Evolutionary conservation across 2,329 filamentous ascomycete genomes (phyloP), one percentile per base, ranked within the genome.

Genomic region (Nemania diffusa): DNA sequence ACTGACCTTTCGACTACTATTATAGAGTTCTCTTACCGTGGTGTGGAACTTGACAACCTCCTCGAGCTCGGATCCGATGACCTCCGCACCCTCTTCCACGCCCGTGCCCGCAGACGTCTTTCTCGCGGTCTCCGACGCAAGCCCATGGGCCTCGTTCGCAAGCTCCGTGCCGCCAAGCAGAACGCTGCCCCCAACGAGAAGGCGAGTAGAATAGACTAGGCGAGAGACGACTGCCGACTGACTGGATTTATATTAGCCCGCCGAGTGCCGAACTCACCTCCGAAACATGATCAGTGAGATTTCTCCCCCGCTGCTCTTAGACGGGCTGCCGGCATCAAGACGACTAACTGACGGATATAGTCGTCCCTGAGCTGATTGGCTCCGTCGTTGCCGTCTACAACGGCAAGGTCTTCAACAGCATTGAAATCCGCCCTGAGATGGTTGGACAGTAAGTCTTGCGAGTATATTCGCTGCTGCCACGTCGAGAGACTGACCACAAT

Each of bases 351-450:
- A 58, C 56, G 17, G 8, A 20, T 8, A 40, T 34, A 70, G 69
- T 99, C 82, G 96, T 99, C 78, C 96, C 96, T 79, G 96, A 99
- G 90, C 98, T 99, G 96, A 99, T 99, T 82, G 96, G 96, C 80
- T 92, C 89, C 85, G 95, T 99, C 80, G 92, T 99, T 80, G 96
- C 94, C 83, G 96, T 99, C 89, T 99, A 99, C 92, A 97, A 93
- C 77, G 96, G 96, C 83, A 99, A 99, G 92, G 94, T 98, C 87
- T 99, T 99, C 92, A 99, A 99, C 92, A 95, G 97, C 90, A 94
- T 99, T 79, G 96, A 99, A 87, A 96, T 99, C 88, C 97, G 97
- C 91, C 96, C 96, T 79, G 96, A 99, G 90, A 99, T 99, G 96
- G 96, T 99, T 85, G 96, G 96, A 84, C 95, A 98, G 68, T 70